Base-by-base conservation (phyloP, 2,329 filamentous ascomycete species). In the Sporothrix mexicana region DNA sequence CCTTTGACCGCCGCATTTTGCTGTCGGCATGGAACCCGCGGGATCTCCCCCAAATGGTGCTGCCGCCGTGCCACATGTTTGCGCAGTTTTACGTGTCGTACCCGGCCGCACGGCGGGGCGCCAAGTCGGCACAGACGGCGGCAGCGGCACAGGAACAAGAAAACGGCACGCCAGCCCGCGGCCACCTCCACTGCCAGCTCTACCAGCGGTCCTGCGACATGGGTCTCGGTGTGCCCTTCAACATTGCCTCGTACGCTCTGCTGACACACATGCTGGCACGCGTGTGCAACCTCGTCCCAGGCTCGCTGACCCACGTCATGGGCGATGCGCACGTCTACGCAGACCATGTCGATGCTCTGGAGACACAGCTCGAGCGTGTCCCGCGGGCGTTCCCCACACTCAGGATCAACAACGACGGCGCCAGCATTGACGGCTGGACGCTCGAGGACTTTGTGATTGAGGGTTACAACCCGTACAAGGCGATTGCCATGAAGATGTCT, bases 401-500 rank as follows among this genome's bases (percentile, higher is more conserved):
- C 73, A 88, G 91, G 76, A 94, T 98, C 71, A 86, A 90, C 13
- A 71, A 69, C 23, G 89, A 92, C 69, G 88, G 90, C 0, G 91
- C 92, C 0, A 92, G 88, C 76, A 94, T 98, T 77, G 96, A 99
- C 80, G 94, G 93, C 0, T 98, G 96, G 94, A 91, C 89, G 80
- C 85, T 90, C 1, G 94, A 97, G 76, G 95, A 99, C 74, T 95
- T 99, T 80, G 90, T 92, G 73, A 88, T 99, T 6, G 87, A 93
- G 78, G 95, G 92, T 0, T 99, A 99, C 81, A 89, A 95, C 68
- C 95, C 96, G 72, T 94, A 98, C 81, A 95, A 95, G 84, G 88
- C 88, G 5, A 97, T 99, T 83, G 88, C 93, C 61, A 99, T 99
- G 96, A 98, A 98, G 85, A 99, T 99, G 96, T 97, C 93, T 79